phyloP scores from a whole-genome alignment of 495 filamentous ascomycete species.

The Xylaria palmicola region DNA sequence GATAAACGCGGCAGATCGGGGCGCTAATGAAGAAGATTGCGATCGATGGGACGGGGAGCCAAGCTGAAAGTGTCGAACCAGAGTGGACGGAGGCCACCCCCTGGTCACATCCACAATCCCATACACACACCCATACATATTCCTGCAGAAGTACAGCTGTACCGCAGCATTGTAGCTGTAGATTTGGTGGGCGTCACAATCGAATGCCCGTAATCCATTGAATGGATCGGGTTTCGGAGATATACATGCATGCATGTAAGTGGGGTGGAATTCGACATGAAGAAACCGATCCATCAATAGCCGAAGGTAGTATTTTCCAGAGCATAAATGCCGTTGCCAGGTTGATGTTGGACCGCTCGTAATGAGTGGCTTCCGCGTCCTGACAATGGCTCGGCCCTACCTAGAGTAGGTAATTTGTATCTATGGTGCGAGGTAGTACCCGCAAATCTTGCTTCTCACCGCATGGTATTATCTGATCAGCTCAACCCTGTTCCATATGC shows the following conservation, averaged over 20 bases:
- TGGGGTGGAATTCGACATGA: slow-evolving; percentile 4
- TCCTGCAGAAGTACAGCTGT: not conserved
- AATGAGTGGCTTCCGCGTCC: not conserved
- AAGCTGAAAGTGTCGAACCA: slow-evolving; percentile 14
- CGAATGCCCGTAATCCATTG: slow-evolving; percentile 4
- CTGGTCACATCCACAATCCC: not conserved
- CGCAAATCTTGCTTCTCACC: slow-evolving; percentile 12
- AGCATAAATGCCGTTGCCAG: slow-evolving; percentile 6
- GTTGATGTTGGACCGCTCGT: not conserved
- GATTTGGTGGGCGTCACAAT: slow-evolving; percentile 4
- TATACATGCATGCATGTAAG: slow-evolving; percentile 13
- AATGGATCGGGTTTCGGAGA: slow-evolving; percentile 16
- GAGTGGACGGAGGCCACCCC: not conserved
- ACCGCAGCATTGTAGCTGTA: not conserved
- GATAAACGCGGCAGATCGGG: slow-evolving; percentile 1
- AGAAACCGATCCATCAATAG: slow-evolving; percentile 9
- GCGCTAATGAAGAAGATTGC: not conserved
- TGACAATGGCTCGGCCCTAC: not conserved
- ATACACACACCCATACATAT: slow-evolving; percentile 2
- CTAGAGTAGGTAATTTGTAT: not conserved
- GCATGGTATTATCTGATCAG: slow-evolving; percentile 14
- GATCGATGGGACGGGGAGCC: slow-evolving; percentile 14
- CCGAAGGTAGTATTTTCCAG: not conserved
- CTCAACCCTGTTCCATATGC: slow-evolving; percentile 12
- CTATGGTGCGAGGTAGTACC: slow-evolving; percentile 7